These are phyloP conservation scores for Pseudohalonectria lignicola DNA, from an alignment of 2,329 filamentous ascomycete genomes.

Conservation along the genomic window DNA sequence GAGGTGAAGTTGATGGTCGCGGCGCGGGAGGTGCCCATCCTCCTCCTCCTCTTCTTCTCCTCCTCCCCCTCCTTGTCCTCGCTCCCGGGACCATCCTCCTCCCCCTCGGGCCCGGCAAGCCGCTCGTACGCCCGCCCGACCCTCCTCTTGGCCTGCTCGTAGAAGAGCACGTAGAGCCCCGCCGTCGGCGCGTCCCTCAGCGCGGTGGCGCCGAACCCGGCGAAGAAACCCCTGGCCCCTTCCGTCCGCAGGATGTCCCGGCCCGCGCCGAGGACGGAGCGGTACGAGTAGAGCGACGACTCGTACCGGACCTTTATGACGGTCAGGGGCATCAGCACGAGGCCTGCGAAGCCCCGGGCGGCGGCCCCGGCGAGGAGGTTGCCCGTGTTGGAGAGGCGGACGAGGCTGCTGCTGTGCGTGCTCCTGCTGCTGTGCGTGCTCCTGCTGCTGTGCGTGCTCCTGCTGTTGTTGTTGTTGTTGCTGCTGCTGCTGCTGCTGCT, in stretches of 20 bases:
- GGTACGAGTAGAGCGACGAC: slow-evolving; percentile 74
- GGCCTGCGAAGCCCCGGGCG: slow-evolving; percentile 76
- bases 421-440: slow-evolving; percentile 41
- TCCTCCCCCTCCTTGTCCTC: slow-evolving; percentile 1
- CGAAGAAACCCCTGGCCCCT: slow-evolving; percentile 77
- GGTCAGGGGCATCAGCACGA: slow-evolving; percentile 90
- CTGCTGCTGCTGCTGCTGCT: slow-evolving; percentile 8
- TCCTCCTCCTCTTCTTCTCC: slow-evolving; percentile 2
- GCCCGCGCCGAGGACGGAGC: slow-evolving; percentile 61
- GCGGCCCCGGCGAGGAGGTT: slow-evolving; percentile 79
- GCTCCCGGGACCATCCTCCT: background rate
- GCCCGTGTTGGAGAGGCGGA: slow-evolving; percentile 70
- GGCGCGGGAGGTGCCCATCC: slow-evolving; percentile 30
- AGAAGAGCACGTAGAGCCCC: slow-evolving; percentile 86
- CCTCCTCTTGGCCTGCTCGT: slow-evolving; percentile 69
- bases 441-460: slow-evolving; percentile 3
- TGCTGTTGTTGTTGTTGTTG: slow-evolving; percentile 2
- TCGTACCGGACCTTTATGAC: slow-evolving; percentile 96
- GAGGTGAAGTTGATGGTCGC: slow-evolving; percentile 77
- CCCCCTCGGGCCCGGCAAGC: background rate
- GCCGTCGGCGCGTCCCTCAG: slow-evolving; percentile 94
- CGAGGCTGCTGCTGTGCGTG: slow-evolving; percentile 59
- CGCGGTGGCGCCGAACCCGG: slow-evolving; percentile 87
- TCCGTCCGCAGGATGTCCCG: slow-evolving; percentile 63
- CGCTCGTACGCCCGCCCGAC: slow-evolving; percentile 31